A percentile compares a stretch with the other conserved stretches of the same genome.
Conservation (phyloP, 352 stramenopile species). For the Phytophthora quininea region DNA sequence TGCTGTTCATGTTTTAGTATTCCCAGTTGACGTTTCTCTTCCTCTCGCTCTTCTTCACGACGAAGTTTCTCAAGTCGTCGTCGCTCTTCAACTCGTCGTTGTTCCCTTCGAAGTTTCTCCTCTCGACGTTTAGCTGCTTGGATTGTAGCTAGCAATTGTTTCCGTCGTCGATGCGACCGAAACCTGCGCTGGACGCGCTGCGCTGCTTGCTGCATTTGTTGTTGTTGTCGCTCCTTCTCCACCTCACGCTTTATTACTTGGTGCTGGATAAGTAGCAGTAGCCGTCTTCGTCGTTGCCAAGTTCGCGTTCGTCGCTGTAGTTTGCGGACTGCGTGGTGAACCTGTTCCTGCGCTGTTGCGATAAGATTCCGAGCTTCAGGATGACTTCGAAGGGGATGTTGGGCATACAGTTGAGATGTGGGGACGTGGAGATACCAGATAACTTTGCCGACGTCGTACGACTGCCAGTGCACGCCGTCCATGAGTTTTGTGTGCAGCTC, state of each 20-base stretch:
- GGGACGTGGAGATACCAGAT: slow-evolving; percentile 68
- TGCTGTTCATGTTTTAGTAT: slow-evolving; percentile 13
- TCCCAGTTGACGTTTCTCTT: slow-evolving; percentile 16
- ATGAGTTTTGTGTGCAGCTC: slow-evolving; percentile 55
- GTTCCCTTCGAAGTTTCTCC: slow-evolving; percentile 18
- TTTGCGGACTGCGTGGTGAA: slow-evolving; percentile 40
- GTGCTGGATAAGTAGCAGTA: slow-evolving; percentile 24
- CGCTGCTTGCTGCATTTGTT: slow-evolving; percentile 8
- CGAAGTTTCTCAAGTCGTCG: background rate
- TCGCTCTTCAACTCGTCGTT: slow-evolving; percentile 19
- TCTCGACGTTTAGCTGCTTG: slow-evolving; percentile 12
- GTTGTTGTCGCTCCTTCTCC: slow-evolving; percentile 19
- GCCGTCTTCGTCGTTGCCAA: slow-evolving; percentile 6
- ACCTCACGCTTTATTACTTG: slow-evolving; percentile 10
- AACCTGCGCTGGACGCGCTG: slow-evolving; percentile 19
- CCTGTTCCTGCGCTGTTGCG: slow-evolving; percentile 41
- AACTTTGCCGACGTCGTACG: slow-evolving; percentile 64
- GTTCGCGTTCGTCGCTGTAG: slow-evolving; percentile 43
- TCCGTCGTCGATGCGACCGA: slow-evolving; percentile 13
- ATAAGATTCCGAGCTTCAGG: slow-evolving; percentile 50
- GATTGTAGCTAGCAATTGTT: slow-evolving; percentile 11
- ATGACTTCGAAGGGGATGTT: slow-evolving; percentile 65
- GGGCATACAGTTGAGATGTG: slow-evolving; percentile 39
- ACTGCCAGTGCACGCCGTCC: slow-evolving; percentile 58
- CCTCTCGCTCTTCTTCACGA: slow-evolving; percentile 2